Evolutionary conservation across 108 stramenopile species (phyloP).

Genomic region (Mediolabrus comicus): DNA sequence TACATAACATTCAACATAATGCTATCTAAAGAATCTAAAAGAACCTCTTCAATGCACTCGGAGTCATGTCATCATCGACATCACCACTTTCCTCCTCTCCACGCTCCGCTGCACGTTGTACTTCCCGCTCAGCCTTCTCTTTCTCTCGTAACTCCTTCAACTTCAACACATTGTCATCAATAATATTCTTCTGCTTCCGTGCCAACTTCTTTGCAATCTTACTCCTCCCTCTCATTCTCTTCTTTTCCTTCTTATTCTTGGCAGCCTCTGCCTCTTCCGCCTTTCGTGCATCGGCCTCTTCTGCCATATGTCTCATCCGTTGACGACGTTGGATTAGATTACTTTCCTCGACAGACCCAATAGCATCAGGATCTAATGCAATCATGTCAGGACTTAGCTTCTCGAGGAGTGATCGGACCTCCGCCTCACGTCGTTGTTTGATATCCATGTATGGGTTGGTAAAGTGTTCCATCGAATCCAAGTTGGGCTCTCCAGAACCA

Average conservation of each 20-base stretch:
- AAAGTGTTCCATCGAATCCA: constrained; percentile 90
- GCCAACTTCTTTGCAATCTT: constrained; percentile 95
- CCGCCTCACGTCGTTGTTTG: constrained; percentile 93
- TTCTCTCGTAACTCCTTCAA: constrained; percentile 69
- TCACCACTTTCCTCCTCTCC: constrained; percentile 6
- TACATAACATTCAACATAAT: constrained; percentile 53
- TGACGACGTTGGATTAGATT: constrained; percentile 57
- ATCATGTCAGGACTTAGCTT: constrained; percentile 97
- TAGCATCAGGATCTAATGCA: constrained; percentile 84
- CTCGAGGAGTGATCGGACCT: constrained; percentile 92
- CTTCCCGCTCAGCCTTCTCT: constrained; percentile 55
- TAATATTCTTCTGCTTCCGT: constrained; percentile 90
- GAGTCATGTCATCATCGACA: constrained; percentile 31
- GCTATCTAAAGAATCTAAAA: constrained; percentile 42
- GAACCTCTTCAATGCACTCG: constrained; percentile 54
- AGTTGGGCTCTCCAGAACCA: constrained; percentile 95
- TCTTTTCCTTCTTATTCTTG: constrained; percentile 77
- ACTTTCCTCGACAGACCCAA: constrained; percentile 87
- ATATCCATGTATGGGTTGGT: constrained; percentile 90
- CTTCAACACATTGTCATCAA: constrained; percentile 83
- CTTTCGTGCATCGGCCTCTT: constrained; percentile 65
- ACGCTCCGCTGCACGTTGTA: constrained; percentile 15
- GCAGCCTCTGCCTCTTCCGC: constrained; percentile 35
- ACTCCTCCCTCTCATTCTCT: constrained; percentile 92
- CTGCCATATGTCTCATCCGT: constrained; percentile 59